Evolutionary conservation across 2,329 filamentous ascomycete genomes (phyloP), one percentile per base, ranked within the genome.

Genomic region (Venturiaceae sp.): DNA sequence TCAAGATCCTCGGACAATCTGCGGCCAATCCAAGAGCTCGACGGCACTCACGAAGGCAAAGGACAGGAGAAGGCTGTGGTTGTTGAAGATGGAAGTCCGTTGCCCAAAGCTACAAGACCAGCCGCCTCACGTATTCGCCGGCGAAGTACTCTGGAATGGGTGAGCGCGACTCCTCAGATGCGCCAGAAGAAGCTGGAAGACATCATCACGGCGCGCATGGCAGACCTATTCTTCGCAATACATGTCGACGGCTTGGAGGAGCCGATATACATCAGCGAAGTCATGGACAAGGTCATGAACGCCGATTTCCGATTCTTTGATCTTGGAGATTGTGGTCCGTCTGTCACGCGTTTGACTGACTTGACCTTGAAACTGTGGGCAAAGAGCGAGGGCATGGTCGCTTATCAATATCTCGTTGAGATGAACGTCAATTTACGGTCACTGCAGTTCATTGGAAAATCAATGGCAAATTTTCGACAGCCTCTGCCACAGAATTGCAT

Each of bases 201-300:
- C 63, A 81, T 89, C 7, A 83, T 88, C 30, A 83, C 85, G 56
- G 82, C 79, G 64, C 80, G 83, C 55, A 85, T 94, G 72, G 90
- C 86, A n/a, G 88, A 96, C 72, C 85, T 86, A 16, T 96, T 95
- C 79, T 94, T 95, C 71, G 88, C 90, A 2, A 69, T 96, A 55
- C 92, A 96, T 70, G 82, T 85, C 50, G 75, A 82, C 1, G 81
- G 75, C 3, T 73, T 83, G 55, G 67, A 72, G 52, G 85, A 90
- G 16, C 91, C 92, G 0, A 75, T 96, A n/a, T 96, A 96, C 70
- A 83, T 96, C 65, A 96, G 91, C 67, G 92, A 97, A 73, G 78
- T 87, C 23, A 82, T 85, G 30, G 82, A 87, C 64, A 84, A 84
- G 66, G 85, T 88, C n/a, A 91, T 90, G 71, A 96, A 96, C 70